Evolutionary conservation across 148 eudicot genomes (phyloP).

Genomic region (Salicornia ramosissima): DNA sequence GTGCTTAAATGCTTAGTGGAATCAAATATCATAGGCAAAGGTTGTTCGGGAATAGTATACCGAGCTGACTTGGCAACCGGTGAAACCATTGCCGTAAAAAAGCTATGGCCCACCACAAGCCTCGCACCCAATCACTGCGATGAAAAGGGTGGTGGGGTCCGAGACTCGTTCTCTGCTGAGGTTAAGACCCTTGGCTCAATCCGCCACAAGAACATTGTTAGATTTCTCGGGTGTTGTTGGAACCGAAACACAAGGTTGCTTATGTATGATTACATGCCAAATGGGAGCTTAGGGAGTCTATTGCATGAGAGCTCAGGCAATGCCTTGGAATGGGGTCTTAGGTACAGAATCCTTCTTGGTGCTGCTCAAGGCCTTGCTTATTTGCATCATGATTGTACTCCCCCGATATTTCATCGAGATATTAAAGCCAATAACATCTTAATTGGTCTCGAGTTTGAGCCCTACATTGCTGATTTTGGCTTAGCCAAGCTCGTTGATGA

Average conservation of each 20-base stretch:
- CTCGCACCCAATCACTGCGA: constrained; percentile 24
- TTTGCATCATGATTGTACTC: constrained; percentile 85
- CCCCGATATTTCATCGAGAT: constrained; percentile 85
- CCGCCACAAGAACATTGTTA: constrained; percentile 81
- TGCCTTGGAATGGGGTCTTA: constrained; percentile 75
- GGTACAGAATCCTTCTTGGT: constrained; percentile 65
- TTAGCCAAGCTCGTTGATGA: constrained; percentile 78
- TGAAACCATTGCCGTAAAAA: constrained; percentile 76
- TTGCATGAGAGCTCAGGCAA: constrained; percentile 69
- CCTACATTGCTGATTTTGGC: constrained; percentile 89
- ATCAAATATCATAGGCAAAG: constrained; percentile 72
- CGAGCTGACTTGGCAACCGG: constrained; percentile 67
- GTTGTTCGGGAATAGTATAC: constrained; percentile 83
- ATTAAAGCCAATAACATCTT: constrained; percentile 90
- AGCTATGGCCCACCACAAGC: constrained; percentile 62
- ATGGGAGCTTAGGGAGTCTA: constrained; percentile 85
- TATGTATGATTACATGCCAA: constrained; percentile 91
- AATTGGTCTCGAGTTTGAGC: constrained; percentile 84
- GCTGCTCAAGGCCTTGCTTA: constrained; percentile 84
- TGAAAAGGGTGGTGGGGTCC: constrained; percentile 42
- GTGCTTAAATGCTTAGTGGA: constrained; percentile 64
- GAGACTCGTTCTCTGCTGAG: constrained; percentile 87
- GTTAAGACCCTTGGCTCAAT: constrained; percentile 78
- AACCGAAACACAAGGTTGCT: constrained; percentile 62
- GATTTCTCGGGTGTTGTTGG: constrained; percentile 88